Base-by-base conservation (phyloP, 1,284 basidiomycete genomes). In the Golubevia sp. region DNA sequence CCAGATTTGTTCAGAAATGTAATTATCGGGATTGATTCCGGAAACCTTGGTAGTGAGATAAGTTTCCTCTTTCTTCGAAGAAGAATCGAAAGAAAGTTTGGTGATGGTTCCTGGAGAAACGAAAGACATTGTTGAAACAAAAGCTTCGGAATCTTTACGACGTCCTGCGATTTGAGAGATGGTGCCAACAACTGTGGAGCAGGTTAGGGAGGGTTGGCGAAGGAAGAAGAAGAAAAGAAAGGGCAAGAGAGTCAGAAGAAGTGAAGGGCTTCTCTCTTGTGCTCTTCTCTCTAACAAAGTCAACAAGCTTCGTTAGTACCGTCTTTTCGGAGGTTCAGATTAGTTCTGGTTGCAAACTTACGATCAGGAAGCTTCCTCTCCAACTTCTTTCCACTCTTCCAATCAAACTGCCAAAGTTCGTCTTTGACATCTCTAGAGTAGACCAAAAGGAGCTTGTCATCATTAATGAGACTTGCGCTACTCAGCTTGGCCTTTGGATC, bases 361-460 rank as follows among this genome's bases (percentile, higher is more conserved):
- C 55, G 61, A 55, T 91, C 88, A 3, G 87, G 84, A 2, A 88
- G 89, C 18, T 94, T 84, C 3, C 89, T 89, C 49, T 85, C 84
- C 59, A 91, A 71, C 56, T 85, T 86, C 70, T 86, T 81, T 44
- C 92, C 92, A 0, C 85, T 83, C 59, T 69, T 55, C 30, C 90
- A 86, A 50, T 88, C 86, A 84, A 91, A 90, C 59, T 94, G 83
- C 82, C 92, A 92, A 48, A 94, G 86, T 83, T 93, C 91, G 77
- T 93, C 91, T 71, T 91, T 91, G 75, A 92, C 92, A 73, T 94
- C 91, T 63, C 89, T 87, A 73, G 91, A 91, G 86, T 92, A 92
- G 55, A 88, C 85, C 15, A 91, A 78, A 7, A 88, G 87, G 54
- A 93, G 86, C 59, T 88, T 87, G 79, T 91, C 87, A 20, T 87